Evolutionary conservation across 2,329 filamentous ascomycete genomes (phyloP), one percentile per base, ranked within the genome.

Genomic region (Graphilbum fragrans): DNA sequence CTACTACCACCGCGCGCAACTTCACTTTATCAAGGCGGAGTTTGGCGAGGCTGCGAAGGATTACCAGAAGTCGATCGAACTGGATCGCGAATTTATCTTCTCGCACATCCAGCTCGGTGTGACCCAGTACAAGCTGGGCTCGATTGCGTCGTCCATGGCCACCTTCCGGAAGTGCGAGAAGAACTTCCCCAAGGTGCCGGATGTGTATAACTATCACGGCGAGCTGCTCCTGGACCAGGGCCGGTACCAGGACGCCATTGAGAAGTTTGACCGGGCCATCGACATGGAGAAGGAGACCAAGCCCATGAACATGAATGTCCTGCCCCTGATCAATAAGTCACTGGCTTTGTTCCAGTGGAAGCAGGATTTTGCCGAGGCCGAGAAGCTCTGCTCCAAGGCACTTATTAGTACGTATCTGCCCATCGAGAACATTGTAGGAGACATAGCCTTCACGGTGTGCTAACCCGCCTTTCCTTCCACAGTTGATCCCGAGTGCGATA

Each of bases 171-270:
- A 88, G 49, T 94, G 87, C 63, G 88, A 95, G 62, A 98, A 96
- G 80, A 95, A 94, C 67, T 98, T 98, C 58, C 84, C 87, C 56
- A 85, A 90, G 58, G 86, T 94, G 11, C 88, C 90, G 6, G 92
- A 98, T 58, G 92, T 96, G 33, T 98, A 96, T 74, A 98, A 98
- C 74, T 98, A 98, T 75, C 96, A 94, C 56, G 92, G 92, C 55
- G 92, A 98, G 68, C 74, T 98, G 43, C 74, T 98, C 44, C 79
- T 98, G 41, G 92, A 98, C 69, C 92, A 96, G 69, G 82, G 86
- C 63, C 94, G 95, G 64, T 96, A 82, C 65, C 72, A 85, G 45
- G 90, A 98, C 60, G 92, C 92, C 21, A 87, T 98, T 49, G 85
- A 94, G 67, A 94, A 95, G 66, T 98, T 98, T 56, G 92, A 98